Base-by-base conservation (phyloP, 306 rosid genomes). In the Adenanthera pavonina region DNA sequence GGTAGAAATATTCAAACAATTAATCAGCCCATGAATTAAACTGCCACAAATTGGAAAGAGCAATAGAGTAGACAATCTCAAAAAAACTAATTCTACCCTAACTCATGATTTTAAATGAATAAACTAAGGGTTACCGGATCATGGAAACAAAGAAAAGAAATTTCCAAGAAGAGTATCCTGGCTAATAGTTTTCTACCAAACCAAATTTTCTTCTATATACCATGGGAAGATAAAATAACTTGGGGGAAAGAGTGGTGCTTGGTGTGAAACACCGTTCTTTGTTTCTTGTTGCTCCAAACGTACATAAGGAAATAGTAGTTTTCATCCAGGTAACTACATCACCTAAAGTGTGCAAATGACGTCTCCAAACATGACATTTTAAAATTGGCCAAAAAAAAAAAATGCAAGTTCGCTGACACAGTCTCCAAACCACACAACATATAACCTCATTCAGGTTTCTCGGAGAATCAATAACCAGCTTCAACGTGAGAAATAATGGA, bases 221-320 rank as follows among this genome's bases (percentile, higher is more conserved):
- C 33, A 69, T 82, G 36, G 38, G 49, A 54, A 54, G 7, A 78
- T 0, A 78, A 40, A 59, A 52, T 44, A 64, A 56, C 34, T 30
- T 6, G 20, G 67, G 25, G 25, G 25, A 9, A 54, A 56, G 4
- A 47, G 15, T 19, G 15, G 35, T 11, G n/a, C 54, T 75, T 60
- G 10, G 48, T 38, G 36, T 69, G 16, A 79, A 60, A 40, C 62
- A 75, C 13, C 65, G 57, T 3, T 30, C 64, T 49, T 68, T 6
- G 51, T 36, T 72, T 46, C n/a, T 20, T 12, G 11, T 69, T 2
- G 67, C 84, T 44, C 53, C 38, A 30, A 25, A 34, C 34, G 66
- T 69, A 75, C 78, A 51, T 16, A 62, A 69, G 76, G 54, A 73
- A 81, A 36, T 56, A 14, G 17, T 46, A 48, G 46, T 40, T 35